Evolutionary conservation across 495 filamentous ascomycete genomes (phyloP).

Genomic region (Articulospora tetracladia): DNA sequence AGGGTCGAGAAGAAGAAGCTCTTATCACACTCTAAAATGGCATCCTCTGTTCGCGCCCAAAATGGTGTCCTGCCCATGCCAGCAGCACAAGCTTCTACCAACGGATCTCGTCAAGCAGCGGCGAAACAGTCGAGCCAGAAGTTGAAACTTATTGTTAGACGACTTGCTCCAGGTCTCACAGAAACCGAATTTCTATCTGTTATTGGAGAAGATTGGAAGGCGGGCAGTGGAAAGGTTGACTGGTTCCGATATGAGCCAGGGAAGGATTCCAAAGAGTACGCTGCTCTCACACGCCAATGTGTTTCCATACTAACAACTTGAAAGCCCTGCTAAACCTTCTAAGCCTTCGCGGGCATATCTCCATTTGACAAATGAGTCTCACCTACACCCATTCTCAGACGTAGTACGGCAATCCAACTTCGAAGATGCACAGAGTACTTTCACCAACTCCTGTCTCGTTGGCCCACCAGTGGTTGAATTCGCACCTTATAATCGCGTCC

Average conservation of each 20-base stretch:
- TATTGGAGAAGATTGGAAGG: slow-evolving; percentile 80
- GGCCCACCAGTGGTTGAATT: slow-evolving; percentile 77
- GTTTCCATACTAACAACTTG: neutral
- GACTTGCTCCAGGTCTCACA: slow-evolving; percentile 82
- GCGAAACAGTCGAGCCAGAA: slow-evolving; percentile 59
- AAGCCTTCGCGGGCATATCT: slow-evolving; percentile 74
- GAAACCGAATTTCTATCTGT: slow-evolving; percentile 69
- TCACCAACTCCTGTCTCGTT: slow-evolving; percentile 61
- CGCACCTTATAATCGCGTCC: slow-evolving; percentile 75
- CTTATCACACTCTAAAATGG: neutral
- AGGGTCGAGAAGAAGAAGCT: too few relatives aligned
- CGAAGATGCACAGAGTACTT: slow-evolving; percentile 69
- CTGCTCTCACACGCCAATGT: slow-evolving; percentile 14
- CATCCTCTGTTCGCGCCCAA: neutral
- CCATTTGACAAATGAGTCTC: slow-evolving; percentile 58
- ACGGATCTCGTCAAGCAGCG: slow-evolving; percentile 43
- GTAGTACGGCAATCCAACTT: slow-evolving; percentile 61
- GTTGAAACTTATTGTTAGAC: slow-evolving; percentile 80
- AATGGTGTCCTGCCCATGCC: slow-evolving; percentile 61
- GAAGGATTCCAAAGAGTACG: slow-evolving; percentile 85
- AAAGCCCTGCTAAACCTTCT: slow-evolving; percentile 75
- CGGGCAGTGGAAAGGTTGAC: slow-evolving; percentile 74
- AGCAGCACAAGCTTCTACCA: slow-evolving; percentile 43
- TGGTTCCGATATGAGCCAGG: slow-evolving; percentile 76
- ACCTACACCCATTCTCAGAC: slow-evolving; percentile 59